These are phyloP conservation scores for Clitopilus passeckerianus DNA, from an alignment of 768 basidiomycete genomes.

Conservation along the genomic window DNA sequence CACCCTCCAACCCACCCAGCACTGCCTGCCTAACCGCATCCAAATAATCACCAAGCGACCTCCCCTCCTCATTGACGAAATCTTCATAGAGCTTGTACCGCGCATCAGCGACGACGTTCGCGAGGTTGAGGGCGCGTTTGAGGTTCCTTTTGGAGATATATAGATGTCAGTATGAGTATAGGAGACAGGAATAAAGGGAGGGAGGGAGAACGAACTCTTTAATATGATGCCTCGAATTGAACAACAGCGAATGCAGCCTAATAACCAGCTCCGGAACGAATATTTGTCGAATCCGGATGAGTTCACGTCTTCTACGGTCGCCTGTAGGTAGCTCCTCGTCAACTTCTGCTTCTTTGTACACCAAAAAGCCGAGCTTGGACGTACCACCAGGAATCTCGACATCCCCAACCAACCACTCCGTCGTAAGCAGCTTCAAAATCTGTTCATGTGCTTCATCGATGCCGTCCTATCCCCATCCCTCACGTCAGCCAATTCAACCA, in stretches of 20 bases:
- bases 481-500: constrained; percentile 2
- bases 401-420: constrained; percentile 71
- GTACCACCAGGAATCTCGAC: constrained; percentile 32
- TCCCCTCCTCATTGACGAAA: constrained; percentile 62
- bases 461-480: constrained; percentile 32
- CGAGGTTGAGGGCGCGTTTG: constrained; percentile 67
- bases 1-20: constrained; percentile 65
- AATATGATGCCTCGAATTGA: constrained; percentile 55
- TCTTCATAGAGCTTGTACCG: constrained; percentile 83
- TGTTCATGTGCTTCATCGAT: constrained; percentile 63
- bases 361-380: too few species aligned
- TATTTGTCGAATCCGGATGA: constrained; percentile 80
- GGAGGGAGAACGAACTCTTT: constrained; percentile 53
- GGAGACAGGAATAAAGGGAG: not conserved
- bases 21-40: constrained; percentile 67
- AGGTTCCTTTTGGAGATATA: constrained; percentile 68
- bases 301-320: constrained; percentile 57
- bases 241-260: constrained; percentile 72
- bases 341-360: too few species aligned
- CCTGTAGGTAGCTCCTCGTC: constrained; percentile 20
- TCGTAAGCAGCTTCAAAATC: constrained; percentile 66
- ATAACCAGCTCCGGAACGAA: constrained; percentile 89
- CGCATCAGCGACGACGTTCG: constrained; percentile 86
- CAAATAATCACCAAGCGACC: constrained; percentile 68
- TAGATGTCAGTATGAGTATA: not conserved